Evolutionary conservation across 768 basidiomycete genomes (phyloP), one percentile per base, ranked within the genome.

Genomic region (Agaricus subrufescens): DNA sequence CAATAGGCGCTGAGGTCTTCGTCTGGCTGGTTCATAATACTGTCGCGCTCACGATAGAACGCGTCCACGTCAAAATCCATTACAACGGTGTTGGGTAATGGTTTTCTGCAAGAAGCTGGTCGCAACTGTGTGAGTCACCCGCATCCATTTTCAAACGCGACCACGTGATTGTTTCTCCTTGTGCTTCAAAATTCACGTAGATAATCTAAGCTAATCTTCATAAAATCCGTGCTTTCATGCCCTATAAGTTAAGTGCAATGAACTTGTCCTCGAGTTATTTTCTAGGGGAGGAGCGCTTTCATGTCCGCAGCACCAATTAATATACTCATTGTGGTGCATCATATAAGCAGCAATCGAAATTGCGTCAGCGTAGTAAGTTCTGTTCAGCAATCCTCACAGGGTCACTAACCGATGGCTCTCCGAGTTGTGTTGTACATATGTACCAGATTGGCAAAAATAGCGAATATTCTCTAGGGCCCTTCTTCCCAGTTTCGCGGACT

Each of bases 11-110:
- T 71, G 46, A 79, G 59, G 39, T 79, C 76, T 64, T 84, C 81
- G 39, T 83, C 78, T 3, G 81, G 78, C 15, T 80, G 57, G 46
- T 71, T 74, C 81, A 85, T 80, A 8, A 72, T 74, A 52, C 67
- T 69, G 50, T 85, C 79, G 65, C 80, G 81, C 65, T 85, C 84
- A 23, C 65, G 66, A 61, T 80, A 86, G 58, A 82, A 85, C 1
- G 69, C 66, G 10, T 82, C 73, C 11, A 76, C 30, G 54, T 76
- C 73, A 40, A 71, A 65, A 60, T 70, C 66, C 55, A 65, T 56
- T 47, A 52, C 48, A 49, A 48, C 3, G 40, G 19, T 15, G 15
- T 42, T 42, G 4, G 39, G 29, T 26, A 47, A 15, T 12, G n/a
- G 23, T 19, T 19, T 19, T 19, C 19, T 19, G 19, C 19, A 49